A percentile compares a stretch with the other conserved stretches of the same genome.
Evolutionary conservation across 2,329 filamentous ascomycete genomes (phyloP).

Genomic region (Pestalotiopsis sp.): DNA sequence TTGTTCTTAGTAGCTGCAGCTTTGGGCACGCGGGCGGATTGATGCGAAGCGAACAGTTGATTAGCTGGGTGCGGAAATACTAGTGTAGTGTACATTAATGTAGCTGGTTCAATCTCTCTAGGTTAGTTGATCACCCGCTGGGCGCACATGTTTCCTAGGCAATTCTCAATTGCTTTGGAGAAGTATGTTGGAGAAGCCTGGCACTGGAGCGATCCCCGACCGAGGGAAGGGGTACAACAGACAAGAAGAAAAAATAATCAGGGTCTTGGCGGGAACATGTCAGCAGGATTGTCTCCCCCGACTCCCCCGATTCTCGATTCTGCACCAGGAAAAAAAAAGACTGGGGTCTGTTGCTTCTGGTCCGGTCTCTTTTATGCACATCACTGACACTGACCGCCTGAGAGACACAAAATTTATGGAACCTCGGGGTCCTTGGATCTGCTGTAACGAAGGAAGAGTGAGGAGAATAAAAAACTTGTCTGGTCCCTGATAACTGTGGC

Average conservation of each 20-base stretch:
- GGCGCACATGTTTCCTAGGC: too few relatives aligned
- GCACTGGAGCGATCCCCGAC: too few relatives aligned
- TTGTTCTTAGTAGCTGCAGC: not conserved
- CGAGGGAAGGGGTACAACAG: not conserved
- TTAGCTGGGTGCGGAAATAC: too few relatives aligned
- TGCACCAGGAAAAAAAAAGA: not conserved
- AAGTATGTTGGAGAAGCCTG: too few relatives aligned
- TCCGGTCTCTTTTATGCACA: not conserved
- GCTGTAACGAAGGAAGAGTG: not conserved
- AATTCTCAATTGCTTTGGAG: too few relatives aligned
- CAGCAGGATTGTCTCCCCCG: not conserved
- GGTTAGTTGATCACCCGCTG: too few relatives aligned
- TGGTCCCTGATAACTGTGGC: not conserved
- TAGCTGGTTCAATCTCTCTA: too few relatives aligned
- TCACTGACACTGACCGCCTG: not conserved
- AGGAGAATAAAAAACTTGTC: not conserved
- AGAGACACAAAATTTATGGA: not conserved
- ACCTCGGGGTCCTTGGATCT: not conserved
- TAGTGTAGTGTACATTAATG: too few relatives aligned
- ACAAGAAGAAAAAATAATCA: not conserved
- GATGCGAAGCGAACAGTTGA: too few relatives aligned
- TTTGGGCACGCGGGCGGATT: not conserved
- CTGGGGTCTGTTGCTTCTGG: not conserved
- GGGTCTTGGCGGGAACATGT: constrained; percentile 4
- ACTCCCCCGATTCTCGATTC: not conserved